phyloP scores from a whole-genome alignment of 768 basidiomycete genomes.

The Plicaturopsis crispa region DNA sequence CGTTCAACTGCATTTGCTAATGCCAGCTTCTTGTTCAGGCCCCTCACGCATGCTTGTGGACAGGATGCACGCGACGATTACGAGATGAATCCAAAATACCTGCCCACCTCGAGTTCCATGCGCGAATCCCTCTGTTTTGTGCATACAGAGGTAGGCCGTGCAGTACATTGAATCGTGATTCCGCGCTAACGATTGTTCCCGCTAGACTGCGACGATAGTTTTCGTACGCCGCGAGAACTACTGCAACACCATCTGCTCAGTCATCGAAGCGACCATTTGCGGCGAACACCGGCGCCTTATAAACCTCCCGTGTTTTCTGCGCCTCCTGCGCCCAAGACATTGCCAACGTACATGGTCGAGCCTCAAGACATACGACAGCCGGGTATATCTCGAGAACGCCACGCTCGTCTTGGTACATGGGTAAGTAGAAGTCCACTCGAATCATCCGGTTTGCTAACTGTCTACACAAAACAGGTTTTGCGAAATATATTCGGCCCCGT shows the following conservation, averaged over 20 bases:
- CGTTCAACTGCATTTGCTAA: conserved; percentile 2
- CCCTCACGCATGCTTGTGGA: conserved; percentile 49
- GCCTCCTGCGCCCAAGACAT: conserved; percentile 29
- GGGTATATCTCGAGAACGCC: conserved; percentile 42
- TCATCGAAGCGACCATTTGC: conserved; percentile 24
- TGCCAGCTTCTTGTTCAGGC: conserved; percentile 16
- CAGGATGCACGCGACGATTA: conserved; percentile 41
- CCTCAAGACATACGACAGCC: conserved; percentile 34
- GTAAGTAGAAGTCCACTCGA: conserved; percentile 25
- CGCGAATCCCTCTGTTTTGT: conserved; percentile 32
- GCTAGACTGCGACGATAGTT: conserved; percentile 47
- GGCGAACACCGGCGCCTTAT: conserved; percentile 26
- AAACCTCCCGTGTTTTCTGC: conserved; percentile 21
- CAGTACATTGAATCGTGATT: too few relatives aligned
- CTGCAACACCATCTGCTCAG: conserved; percentile 42
- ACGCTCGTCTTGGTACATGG: conserved; percentile 44
- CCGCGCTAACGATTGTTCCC: too few relatives aligned
- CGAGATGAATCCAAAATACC: conserved; percentile 25
- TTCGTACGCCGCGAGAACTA: conserved; percentile 37
- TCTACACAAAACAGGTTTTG: conserved; percentile 30
- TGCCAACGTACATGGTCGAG: conserved; percentile 47
- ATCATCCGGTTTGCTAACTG: conserved; percentile 3
- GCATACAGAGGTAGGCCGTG: conserved; percentile 40
- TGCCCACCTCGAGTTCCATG: conserved; percentile 50
- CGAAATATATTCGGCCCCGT: conserved; percentile 34